A percentile compares a stretch with the other conserved stretches of the same genome.
Conservation (phyloP, 805 yeast genomes). For the Starmerella bombi region DNA sequence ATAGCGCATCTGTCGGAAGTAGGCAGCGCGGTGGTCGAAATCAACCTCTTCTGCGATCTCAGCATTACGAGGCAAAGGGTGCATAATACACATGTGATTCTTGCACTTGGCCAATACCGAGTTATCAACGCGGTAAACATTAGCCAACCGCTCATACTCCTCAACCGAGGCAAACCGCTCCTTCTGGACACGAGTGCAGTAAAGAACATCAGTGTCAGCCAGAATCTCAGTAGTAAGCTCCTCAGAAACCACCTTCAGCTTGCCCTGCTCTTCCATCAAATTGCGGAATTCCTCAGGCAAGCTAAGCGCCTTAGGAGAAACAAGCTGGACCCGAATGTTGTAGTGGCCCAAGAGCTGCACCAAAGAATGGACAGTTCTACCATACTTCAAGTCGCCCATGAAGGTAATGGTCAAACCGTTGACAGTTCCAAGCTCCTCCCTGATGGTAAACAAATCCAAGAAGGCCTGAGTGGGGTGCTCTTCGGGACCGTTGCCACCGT, state of each 20-base stretch:
- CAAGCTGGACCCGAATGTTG: conserved; percentile 84
- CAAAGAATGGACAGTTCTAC: conserved; percentile 96
- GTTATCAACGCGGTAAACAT: conserved; percentile 85
- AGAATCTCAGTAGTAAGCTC: conserved; percentile 73
- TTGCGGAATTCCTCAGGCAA: conserved; percentile 64
- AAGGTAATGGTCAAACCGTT: conserved; percentile 96
- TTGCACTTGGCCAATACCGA: conserved; percentile 81
- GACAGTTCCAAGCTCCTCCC: conserved; percentile 97
- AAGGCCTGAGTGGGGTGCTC: conserved; percentile 99
- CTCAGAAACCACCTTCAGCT: conserved; percentile 62
- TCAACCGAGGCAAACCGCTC: conserved; percentile 73
- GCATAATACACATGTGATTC: conserved; percentile 98
- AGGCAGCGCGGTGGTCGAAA: conserved; percentile 98
- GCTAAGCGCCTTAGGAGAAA: conserved; percentile 76
- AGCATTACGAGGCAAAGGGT: conserved; percentile 93
- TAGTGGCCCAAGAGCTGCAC: conserved; percentile 81
- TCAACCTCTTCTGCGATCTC: conserved; percentile 98
- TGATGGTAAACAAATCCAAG: conserved; percentile 90
- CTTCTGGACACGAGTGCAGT: conserved; percentile 96
- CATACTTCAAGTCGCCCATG: conserved; percentile 97
- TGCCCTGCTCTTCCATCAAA: conserved; percentile 50
- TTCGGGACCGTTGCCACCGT: conserved; percentile 95
- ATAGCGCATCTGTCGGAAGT: conserved; percentile 98
- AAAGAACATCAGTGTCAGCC: conserved; percentile 82
- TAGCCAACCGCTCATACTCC: conserved; percentile 79